Base-by-base conservation (phyloP, 371 early-diverging fungal genomes). In the Mortierella sp. region DNA sequence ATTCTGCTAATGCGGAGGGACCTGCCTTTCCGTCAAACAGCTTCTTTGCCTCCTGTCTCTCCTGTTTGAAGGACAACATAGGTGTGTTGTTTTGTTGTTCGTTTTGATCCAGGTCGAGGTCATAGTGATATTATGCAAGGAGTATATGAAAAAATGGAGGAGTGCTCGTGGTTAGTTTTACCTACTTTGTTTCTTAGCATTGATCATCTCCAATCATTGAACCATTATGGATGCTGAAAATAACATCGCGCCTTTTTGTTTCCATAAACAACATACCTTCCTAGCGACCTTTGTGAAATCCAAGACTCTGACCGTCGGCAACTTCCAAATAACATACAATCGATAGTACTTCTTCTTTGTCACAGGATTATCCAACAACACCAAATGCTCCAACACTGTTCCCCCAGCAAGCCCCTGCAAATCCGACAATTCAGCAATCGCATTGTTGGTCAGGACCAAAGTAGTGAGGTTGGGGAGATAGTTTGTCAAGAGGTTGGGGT, bases 351-450 rank as follows among this genome's bases (percentile, higher is more conserved):
- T 89, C 73, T 95, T 95, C 84, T 92, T 91, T 57, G 93, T 88
- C 26, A 98, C 97, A 3, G 99, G 98, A 84, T 98, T 98, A 78
- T 96, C 97, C 65, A 95, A 78, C 72, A 99, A 83, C 31, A 93
- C 92, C 65, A 99, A 79, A 75, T 90, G 89, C 54, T 92, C 90
- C 72, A 99, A 84, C 13, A 90, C 77, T 76, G 87, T 85, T 44
- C 92, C 90, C 55, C 82, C 88, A 0, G 75, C 80, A 57, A 99
- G 87, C 0, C 95, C 92, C 71, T 96, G 97, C 42, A 98, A 83
- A 88, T 97, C 98, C 47, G 95, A 94, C 19, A 98, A 90, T 78
- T 98, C 97, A 16, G 83, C 82, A 24, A 99, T 88, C 34, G 92
- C 80, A 84, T 99, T 99, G 87, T 97, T 97, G 48, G 95, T 95